Evolutionary conservation across 1,284 basidiomycete genomes (phyloP).

Genomic region (Sporisorium exsertum): DNA sequence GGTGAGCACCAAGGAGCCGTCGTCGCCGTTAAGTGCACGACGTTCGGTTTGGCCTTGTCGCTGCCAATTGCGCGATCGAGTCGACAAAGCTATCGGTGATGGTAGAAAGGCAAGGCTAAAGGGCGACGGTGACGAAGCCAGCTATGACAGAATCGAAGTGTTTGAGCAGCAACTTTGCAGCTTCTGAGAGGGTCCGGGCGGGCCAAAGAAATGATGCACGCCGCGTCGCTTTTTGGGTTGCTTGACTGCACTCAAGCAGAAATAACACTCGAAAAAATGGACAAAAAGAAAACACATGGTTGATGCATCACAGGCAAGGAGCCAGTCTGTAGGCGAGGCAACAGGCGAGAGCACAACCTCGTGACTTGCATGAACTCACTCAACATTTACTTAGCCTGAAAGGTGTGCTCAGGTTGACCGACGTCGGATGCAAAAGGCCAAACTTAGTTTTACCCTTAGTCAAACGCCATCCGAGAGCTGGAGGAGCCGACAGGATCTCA

Average conservation of each 20-base stretch:
- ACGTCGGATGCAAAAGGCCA: background rate
- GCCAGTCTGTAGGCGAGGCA: background rate
- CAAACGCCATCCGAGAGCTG: no score
- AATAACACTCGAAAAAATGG: background rate
- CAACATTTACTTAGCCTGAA: background rate
- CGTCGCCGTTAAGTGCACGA: slow-evolving; percentile 11
- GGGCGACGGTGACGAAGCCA: background rate
- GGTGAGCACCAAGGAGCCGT: slow-evolving; percentile 1
- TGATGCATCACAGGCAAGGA: background rate
- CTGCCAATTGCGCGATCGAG: slow-evolving; percentile 21
- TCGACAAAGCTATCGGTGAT: slow-evolving; percentile 33
- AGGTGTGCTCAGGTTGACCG: slow-evolving; percentile 5
- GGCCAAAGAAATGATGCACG: background rate
- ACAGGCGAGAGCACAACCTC: background rate
- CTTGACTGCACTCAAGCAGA: no score
- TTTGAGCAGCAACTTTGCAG: background rate
- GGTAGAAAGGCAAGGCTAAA: slow-evolving; percentile 5
- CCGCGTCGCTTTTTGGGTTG: background rate
- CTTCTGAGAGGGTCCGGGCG: slow-evolving; percentile 19
- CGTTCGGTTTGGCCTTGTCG: slow-evolving; percentile 18
- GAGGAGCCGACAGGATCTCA: no score
- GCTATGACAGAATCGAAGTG: no score
- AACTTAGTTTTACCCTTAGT: no score
- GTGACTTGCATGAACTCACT: slow-evolving; percentile 1
- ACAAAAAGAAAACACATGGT: slow-evolving; percentile 2